Evolutionary conservation across 306 rosid genomes (phyloP), one percentile per base, ranked within the genome.

Genomic region (Pterocarpus macrocarpus): DNA sequence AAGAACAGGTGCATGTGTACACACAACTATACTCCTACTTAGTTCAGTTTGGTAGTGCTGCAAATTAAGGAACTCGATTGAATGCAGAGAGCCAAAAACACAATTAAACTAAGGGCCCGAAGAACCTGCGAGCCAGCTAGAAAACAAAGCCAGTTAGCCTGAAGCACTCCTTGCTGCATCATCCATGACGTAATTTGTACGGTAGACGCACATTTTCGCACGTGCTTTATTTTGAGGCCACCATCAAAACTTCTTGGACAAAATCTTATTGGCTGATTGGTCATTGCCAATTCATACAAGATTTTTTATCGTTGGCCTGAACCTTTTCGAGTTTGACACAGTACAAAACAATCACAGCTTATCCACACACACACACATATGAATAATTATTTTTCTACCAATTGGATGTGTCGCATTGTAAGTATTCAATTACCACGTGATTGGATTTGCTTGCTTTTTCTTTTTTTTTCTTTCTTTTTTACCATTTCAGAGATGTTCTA

Each of bases 151-250:
- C 38, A 3, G n/a, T 69, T 69, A 10, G 1, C 2, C 17, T 4
- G 73, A 38, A 49, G 56, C 66, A 80, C 80, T 36, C 14, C 12
- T 30, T 39, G 30, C 15, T 30, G 59, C 68, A 52, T 72, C 62
- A 35, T 34, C 55, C 80, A 43, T 65, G 80, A 43, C 9, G 34
- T 15, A 39, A 39, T 65, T 35, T 66, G 80, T 56, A 78, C 12
- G 10, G 22, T 17, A 22, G 28, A 78, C 2, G 4, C 43, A 49
- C 64, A 50, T 55, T 81, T 2, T 8, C 76, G 5, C 85, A 81
- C 70, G 85, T 74, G 85, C 33, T 74, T 34, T 44, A 22, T 55
- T 81, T 5, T 56, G 16, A 44, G 76, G 64, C 17, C 59, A 32
- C 49, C 43, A 14, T 22, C 56, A n/a, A 15, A 64, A 15, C 11